Conservation (phyloP, 371 early-diverging fungal species). For the Mucor circinelloides region DNA sequence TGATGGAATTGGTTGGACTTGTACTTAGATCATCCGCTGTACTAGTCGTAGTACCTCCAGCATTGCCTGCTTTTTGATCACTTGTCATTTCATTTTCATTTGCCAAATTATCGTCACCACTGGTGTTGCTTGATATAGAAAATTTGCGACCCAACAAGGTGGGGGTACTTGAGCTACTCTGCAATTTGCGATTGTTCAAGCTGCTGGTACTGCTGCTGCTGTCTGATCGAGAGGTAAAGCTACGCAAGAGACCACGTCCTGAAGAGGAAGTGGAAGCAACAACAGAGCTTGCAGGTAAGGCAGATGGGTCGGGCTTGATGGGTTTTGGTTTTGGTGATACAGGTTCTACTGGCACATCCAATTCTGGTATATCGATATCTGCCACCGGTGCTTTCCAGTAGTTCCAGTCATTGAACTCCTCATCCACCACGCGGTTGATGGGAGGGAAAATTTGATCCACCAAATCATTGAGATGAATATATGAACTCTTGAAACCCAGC, state of each 20-base stretch:
- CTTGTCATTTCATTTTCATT: constrained; percentile 1
- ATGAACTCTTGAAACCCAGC: constrained; percentile 80
- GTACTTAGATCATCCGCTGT: constrained; percentile 5
- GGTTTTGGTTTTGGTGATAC: constrained; percentile 39
- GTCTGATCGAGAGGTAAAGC: constrained; percentile 39
- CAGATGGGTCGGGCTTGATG: constrained; percentile 40
- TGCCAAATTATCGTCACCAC: constrained; percentile 12
- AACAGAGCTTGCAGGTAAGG: constrained; percentile 27
- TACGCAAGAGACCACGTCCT: constrained; percentile 32
- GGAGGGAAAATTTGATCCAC: constrained; percentile 97
- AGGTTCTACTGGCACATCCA: constrained; percentile 15
- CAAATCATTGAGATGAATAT: constrained; percentile 86
- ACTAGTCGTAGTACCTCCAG: neutral
- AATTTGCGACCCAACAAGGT: neutral
- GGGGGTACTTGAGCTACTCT: constrained; percentile 11
- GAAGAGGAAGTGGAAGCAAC: constrained; percentile 12
- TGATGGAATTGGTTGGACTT: constrained; percentile 17
- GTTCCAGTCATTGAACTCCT: constrained; percentile 85
- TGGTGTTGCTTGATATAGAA: constrained; percentile 10
- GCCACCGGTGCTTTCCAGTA: constrained; percentile 76
- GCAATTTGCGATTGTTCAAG: neutral
- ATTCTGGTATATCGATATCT: constrained; percentile 54
- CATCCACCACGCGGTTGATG: constrained; percentile 47
- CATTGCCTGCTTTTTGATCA: constrained; percentile 10
- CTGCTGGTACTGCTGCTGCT: neutral